Evolutionary conservation across 2,329 filamentous ascomycete species (phyloP).

Genomic region (Penicillium sp.): DNA sequence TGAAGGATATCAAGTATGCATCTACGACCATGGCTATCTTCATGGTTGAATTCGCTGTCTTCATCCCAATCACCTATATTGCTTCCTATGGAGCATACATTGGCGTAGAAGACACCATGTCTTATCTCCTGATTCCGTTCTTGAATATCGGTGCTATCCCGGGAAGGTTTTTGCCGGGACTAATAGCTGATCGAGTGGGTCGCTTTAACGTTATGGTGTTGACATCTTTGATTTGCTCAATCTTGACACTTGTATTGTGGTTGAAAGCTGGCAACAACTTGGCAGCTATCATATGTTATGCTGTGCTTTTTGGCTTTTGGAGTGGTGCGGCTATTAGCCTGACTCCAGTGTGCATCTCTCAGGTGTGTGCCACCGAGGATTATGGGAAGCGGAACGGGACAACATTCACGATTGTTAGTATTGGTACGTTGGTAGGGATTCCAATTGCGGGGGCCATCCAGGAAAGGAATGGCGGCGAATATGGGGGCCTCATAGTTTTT

Average conservation of each 20-base stretch:
- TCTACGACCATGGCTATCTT: conserved; percentile 4
- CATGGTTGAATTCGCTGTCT: conserved; percentile 26
- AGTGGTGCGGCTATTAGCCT: conserved; percentile 40
- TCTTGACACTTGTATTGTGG: conserved; percentile 24
- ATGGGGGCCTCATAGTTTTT: too few species aligned
- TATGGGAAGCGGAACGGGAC: conserved; percentile 45
- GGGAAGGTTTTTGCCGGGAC: conserved; percentile 26
- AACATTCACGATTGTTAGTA: conserved; percentile 27
- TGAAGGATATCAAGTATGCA: too few species aligned
- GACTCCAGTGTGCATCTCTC: conserved; percentile 47
- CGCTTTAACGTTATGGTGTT: conserved; percentile 32
- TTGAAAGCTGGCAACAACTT: conserved; percentile 10
- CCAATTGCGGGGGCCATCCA: conserved; percentile 23
- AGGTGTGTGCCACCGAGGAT: conserved; percentile 45
- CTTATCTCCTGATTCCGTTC: conserved; percentile 28
- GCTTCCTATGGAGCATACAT: conserved; percentile 1
- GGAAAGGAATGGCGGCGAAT: neutral
- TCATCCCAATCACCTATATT: conserved; percentile 31
- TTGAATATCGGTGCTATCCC: conserved; percentile 27
- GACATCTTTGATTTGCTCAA: conserved; percentile 20
- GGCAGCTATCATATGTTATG: conserved; percentile 16
- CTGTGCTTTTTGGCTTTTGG: conserved; percentile 37
- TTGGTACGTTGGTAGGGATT: conserved; percentile 25
- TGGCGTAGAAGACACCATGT: too few species aligned
- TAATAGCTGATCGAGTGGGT: conserved; percentile 28